Conservation (phyloP, 768 basidiomycete genomes). For the Pulveroboletus sp. region DNA sequence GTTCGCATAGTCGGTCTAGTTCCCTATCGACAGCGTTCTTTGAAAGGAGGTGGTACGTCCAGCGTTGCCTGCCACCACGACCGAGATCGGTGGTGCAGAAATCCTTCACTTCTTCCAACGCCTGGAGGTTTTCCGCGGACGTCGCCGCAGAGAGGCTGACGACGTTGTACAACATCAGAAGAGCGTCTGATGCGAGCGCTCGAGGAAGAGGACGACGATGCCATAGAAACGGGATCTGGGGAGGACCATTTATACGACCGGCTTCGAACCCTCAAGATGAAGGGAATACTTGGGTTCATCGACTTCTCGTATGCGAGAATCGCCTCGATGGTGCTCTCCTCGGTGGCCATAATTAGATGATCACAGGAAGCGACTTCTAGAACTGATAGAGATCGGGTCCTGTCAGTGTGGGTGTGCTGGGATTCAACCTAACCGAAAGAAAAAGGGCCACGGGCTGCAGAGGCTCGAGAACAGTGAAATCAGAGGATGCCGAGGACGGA, state of each 20-base stretch:
- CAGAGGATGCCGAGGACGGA: conserved; percentile 7
- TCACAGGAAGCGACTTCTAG: conserved; percentile 15
- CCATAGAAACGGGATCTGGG: conserved; percentile 9
- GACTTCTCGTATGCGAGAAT: conserved; percentile 16
- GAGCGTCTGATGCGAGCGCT: neutral
- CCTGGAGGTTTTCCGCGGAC: conserved; percentile 44
- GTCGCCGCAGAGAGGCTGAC: conserved; percentile 44
- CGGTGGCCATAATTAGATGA: conserved; percentile 24
- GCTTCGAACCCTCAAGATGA: conserved; percentile 11
- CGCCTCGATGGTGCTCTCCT: conserved; percentile 15
- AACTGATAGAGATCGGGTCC: conserved; percentile 11
- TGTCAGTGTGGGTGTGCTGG: conserved; percentile 20
- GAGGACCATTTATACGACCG: conserved; percentile 22
- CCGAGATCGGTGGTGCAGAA: conserved; percentile 53
- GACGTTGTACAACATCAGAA: conserved; percentile 30
- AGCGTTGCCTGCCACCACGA: conserved; percentile 45
- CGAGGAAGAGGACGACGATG: conserved; percentile 12
- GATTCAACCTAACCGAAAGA: conserved; percentile 21
- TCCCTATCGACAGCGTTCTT: conserved; percentile 40
- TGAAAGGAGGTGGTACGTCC: conserved; percentile 49
- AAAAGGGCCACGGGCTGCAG: conserved; percentile 22
- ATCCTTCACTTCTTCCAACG: conserved; percentile 50
- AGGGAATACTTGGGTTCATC: conserved; percentile 10
- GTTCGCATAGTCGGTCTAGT: conserved; percentile 36
- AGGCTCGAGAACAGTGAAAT: conserved; percentile 17